Conservation (phyloP, 1,284 basidiomycete genomes). For the Agaricales sp. region DNA sequence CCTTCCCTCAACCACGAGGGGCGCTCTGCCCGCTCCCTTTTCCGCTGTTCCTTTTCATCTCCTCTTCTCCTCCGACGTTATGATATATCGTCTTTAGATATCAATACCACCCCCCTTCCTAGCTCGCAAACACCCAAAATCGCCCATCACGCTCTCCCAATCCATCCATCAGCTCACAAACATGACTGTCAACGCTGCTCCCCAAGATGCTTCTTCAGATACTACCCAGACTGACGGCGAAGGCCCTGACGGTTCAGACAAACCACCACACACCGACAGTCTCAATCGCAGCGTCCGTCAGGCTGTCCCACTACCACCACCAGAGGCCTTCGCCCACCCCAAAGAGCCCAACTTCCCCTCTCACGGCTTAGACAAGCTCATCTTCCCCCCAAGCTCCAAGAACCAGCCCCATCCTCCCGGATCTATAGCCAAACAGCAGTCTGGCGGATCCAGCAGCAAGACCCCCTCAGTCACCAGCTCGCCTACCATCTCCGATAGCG, state of each 20-base stretch:
- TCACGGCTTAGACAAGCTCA: conserved; percentile 32
- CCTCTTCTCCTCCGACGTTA: background rate
- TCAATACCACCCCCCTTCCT: conserved; percentile 8
- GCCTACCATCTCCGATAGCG: conserved; percentile 45
- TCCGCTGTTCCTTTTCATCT: background rate
- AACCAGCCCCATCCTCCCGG: conserved; percentile 25
- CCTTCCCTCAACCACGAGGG: background rate
- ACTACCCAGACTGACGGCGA: conserved; percentile 46
- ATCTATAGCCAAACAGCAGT: conserved; percentile 1
- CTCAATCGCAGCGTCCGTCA: conserved; percentile 13
- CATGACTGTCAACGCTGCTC: too few species aligned
- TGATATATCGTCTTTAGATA: conserved; percentile 1
- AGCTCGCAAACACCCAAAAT: conserved; percentile 9
- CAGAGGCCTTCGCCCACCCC: conserved; percentile 36
- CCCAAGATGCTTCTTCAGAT: conserved; percentile 34
- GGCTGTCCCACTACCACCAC: conserved; percentile 42
- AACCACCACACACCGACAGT: conserved; percentile 35
- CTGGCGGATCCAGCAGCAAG: conserved; percentile 6
- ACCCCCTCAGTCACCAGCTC: conserved; percentile 16
- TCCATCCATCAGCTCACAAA: conserved; percentile 12
- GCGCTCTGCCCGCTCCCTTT: background rate
- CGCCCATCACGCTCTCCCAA: conserved; percentile 7
- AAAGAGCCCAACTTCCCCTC: conserved; percentile 49
- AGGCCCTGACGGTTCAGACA: conserved; percentile 46
- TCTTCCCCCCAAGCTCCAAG: conserved; percentile 15